Conservation (phyloP, 208 protist genomes). For the Leishmania mexicana region DNA sequence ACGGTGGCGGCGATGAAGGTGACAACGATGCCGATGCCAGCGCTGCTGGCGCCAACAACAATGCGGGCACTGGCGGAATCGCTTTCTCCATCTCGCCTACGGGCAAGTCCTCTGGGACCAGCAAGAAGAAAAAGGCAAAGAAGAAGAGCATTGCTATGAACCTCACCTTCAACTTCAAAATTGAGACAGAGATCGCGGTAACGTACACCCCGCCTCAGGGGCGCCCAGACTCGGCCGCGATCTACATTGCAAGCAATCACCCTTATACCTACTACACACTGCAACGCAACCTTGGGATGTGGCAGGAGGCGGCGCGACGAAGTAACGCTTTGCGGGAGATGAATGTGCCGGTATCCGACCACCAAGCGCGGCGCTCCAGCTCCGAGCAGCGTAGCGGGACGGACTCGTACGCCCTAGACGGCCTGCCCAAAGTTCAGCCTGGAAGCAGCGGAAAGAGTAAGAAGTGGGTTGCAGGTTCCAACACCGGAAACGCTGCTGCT, state of each 20-base stretch:
- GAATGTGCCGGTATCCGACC: constrained; percentile 9
- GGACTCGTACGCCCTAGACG: background rate
- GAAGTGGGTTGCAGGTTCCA: background rate
- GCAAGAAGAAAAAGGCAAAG: constrained; percentile 54
- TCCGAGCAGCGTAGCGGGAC: background rate
- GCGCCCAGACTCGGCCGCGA: constrained; percentile 52
- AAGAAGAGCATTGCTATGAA: constrained; percentile 78
- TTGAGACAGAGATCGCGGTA: constrained; percentile 60
- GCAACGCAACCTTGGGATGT: constrained; percentile 64
- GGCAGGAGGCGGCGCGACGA: constrained; percentile 42
- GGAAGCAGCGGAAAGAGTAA: constrained; percentile 2
- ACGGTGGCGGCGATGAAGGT: constrained; percentile 36
- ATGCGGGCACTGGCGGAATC: constrained; percentile 19
- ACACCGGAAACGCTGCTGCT: background rate
- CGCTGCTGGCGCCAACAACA: background rate
- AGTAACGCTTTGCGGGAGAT: constrained; percentile 18
- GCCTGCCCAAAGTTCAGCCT: background rate
- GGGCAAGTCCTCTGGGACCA: constrained; percentile 24
- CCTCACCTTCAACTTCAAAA: constrained; percentile 77
- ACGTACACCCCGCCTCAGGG: constrained; percentile 49
- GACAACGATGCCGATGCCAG: constrained; percentile 27
- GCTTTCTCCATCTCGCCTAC: constrained; percentile 22
- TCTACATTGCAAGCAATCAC: constrained; percentile 93
- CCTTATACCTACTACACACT: constrained; percentile 88
- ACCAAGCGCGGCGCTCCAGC: background rate